Base-by-base conservation (phyloP, 2,329 filamentous ascomycete species). In the Sordariomycetes sp. region DNA sequence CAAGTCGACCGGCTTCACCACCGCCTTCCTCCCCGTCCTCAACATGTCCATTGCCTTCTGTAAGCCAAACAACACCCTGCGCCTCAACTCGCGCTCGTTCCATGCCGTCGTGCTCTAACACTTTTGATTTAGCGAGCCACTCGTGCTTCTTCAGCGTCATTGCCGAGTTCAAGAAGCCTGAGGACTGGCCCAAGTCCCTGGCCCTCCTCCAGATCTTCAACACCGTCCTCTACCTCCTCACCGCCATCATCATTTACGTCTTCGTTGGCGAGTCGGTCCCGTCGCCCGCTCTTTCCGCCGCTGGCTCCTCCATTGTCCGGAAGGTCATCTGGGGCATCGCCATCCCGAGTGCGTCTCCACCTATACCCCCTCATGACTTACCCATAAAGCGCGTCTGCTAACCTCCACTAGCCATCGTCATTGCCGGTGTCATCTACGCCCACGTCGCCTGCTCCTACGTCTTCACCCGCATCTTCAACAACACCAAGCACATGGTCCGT, bases 61-160 rank as follows among this genome's bases (percentile, higher is more conserved):
- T 67, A 52, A 62, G 64, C n/a, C 54, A 24, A 15, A 2, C 3
- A 15, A 15, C 34, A 12, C n/a, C n/a, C n/a, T n/a, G n/a, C n/a
- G n/a, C n/a, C n/a, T n/a, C n/a, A n/a, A n/a, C n/a, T n/a, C n/a
- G n/a, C n/a, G n/a, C n/a, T n/a, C n/a, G n/a, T n/a, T 32, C 28
- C 28, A 32, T 32, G 28, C 28, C 28, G 8, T n/a, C n/a, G 28
- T 8, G 28, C 28, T 32, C 28, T 32, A 32, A 32, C 28, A 32
- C 28, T 32, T 32, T 32, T 32, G 28, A 32, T 32, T 32, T 32
- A 32, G 28, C 28, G 28, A 32, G 28, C 28, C 28, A 32, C 28
- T 32, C 80, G 80, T 10, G 79, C 80, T 1, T 75, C 77, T 1
- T 80, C 80, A 1, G 77, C 10, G 75, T 82, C 54, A 81, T 82